phyloP scores from a whole-genome alignment of 148 eudicot species.

The Rhododendron henanense region DNA sequence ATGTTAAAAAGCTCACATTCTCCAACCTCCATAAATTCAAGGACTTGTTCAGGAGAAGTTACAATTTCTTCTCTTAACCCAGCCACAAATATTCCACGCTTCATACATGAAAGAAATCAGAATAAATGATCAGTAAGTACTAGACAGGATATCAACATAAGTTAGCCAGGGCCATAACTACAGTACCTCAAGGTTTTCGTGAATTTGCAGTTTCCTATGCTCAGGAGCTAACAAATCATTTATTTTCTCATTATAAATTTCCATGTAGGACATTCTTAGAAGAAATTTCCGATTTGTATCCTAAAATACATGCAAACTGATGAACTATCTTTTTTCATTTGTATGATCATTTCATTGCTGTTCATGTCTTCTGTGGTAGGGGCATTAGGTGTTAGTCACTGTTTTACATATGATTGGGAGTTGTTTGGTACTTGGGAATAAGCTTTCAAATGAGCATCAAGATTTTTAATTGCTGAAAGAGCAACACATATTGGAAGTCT shows the following conservation, averaged over 20 bases:
- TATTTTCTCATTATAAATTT: constrained; percentile 92
- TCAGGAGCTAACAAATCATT: constrained; percentile 94
- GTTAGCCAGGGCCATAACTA: background rate
- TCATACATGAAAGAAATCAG: constrained; percentile 14
- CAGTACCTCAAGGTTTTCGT: constrained; percentile 83
- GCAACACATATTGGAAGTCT: background rate
- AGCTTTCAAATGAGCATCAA: background rate
- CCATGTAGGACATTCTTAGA: constrained; percentile 94
- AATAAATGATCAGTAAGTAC: background rate
- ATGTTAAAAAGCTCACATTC: constrained; percentile 53
- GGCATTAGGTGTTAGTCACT: background rate
- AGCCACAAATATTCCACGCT: constrained; percentile 98
- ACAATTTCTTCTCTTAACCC: constrained; percentile 97
- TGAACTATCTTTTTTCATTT: background rate
- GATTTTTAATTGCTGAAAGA: background rate
- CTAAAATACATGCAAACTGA: constrained; percentile 25
- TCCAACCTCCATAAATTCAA: constrained; percentile 84
- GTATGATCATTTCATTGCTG: background rate
- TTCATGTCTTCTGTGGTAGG: background rate
- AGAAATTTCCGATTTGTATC: constrained; percentile 80
- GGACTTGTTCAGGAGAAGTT: constrained; percentile 86
- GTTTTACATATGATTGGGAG: background rate
- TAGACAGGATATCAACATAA: background rate
- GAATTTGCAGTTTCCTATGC: constrained; percentile 83
- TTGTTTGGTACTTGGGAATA: background rate